phyloP scores from a whole-genome alignment of 805 yeast genomes.

The Cyberlindnera misumaiensis region DNA sequence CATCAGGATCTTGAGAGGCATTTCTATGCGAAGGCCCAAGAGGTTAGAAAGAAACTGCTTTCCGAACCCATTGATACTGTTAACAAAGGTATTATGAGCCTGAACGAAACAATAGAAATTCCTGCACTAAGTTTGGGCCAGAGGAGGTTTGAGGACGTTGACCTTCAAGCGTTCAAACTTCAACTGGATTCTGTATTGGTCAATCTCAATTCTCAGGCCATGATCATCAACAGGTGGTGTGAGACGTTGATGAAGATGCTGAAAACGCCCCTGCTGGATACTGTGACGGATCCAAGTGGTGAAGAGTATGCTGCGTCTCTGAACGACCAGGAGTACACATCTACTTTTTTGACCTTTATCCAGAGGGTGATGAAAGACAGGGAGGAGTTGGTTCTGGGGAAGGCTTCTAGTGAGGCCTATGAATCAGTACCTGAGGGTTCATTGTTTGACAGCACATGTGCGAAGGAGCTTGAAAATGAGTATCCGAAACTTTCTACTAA shows the following conservation, averaged over 20 bases:
- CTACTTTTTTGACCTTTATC: conserved; percentile 48
- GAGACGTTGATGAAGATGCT: conserved; percentile 36
- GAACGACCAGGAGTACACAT: conserved; percentile 66
- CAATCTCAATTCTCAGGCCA: conserved; percentile 47
- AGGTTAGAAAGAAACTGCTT: conserved; percentile 45
- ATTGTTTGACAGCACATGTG: conserved; percentile 7
- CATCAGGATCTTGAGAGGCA: conserved; percentile 42
- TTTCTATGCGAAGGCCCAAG: conserved; percentile 57
- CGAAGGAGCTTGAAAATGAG: conserved; percentile 7
- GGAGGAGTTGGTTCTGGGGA: conserved; percentile 27
- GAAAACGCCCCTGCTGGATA: conserved; percentile 44
- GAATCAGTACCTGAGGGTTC: conserved; percentile 6
- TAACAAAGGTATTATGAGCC: conserved; percentile 3
- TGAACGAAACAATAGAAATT: conserved; percentile 1
- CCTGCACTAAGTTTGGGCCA: conserved; percentile 1
- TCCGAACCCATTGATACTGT: conserved; percentile 25
- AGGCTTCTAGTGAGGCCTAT: conserved; percentile 8
- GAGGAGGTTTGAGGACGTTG: conserved; percentile 4
- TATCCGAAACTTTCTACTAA: neutral
- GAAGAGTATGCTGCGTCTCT: conserved; percentile 75
- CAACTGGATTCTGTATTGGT: conserved; percentile 13
- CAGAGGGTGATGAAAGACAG: conserved; percentile 42
- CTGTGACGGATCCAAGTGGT: conserved; percentile 29
- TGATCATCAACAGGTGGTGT: conserved; percentile 46
- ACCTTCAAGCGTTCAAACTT: conserved; percentile 8